Evolutionary conservation across 768 basidiomycete genomes (phyloP).

Genomic region (Tricholoma sp.): DNA sequence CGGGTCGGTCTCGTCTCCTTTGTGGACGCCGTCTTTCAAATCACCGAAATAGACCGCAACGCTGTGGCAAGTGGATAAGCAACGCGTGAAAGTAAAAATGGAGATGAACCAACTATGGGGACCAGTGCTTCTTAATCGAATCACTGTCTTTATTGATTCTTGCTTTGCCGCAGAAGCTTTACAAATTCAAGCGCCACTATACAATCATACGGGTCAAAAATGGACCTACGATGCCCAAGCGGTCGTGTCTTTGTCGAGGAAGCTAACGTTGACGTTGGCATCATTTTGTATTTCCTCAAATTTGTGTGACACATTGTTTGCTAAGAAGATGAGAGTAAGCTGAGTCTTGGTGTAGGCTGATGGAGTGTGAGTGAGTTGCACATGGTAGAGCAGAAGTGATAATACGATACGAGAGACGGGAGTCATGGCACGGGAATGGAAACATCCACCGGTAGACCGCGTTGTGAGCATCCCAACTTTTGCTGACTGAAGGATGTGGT

Average conservation of each 20-base stretch:
- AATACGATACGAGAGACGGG: constrained; percentile 54
- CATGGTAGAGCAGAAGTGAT: neutral
- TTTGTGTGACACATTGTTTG: constrained; percentile 69
- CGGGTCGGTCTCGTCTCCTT: constrained; percentile 75
- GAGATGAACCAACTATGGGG: constrained; percentile 33
- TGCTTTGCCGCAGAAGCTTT: constrained; percentile 68
- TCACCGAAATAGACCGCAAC: constrained; percentile 81
- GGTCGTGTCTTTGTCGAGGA: constrained; percentile 63
- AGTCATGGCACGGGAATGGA: constrained; percentile 82
- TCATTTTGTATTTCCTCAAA: constrained; percentile 76
- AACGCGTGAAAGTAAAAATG: neutral
- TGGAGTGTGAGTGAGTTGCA: neutral
- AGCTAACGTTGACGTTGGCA: constrained; percentile 74
- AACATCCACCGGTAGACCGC: constrained; percentile 54
- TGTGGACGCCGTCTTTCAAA: constrained; percentile 78
- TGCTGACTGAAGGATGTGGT: constrained; percentile 56
- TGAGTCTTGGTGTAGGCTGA: constrained; percentile 43
- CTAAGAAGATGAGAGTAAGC: constrained; percentile 61
- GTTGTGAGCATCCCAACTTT: constrained; percentile 78
- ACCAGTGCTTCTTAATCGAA: constrained; percentile 63
- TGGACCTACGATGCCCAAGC: constrained; percentile 62
- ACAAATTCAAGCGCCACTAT: neutral
- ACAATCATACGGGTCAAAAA: neutral
- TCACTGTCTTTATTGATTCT: constrained; percentile 57
- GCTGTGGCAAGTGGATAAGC: constrained; percentile 26